Conservation (phyloP, 2,329 filamentous ascomycete genomes). For the Xylaria hypoxylon region DNA sequence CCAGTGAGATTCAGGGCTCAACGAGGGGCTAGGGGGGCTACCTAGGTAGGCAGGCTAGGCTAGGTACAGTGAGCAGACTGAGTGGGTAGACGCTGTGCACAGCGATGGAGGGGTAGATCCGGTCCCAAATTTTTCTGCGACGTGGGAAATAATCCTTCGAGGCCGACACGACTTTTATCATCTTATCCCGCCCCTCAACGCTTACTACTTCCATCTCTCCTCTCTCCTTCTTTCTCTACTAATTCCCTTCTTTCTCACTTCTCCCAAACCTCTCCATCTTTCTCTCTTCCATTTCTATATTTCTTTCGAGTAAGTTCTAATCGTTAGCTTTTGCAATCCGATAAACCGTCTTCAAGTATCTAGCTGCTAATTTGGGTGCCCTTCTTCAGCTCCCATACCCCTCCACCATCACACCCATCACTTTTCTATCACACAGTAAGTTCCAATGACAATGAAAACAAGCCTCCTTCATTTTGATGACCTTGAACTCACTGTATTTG, state of each 20-base stretch:
- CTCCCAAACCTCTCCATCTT: conserved; percentile 39
- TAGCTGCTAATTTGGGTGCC: conserved; percentile 32
- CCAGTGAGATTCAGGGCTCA: conserved; percentile 25
- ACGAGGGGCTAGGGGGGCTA: conserved; percentile 37
- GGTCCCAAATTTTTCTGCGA: conserved; percentile 37
- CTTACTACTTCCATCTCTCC: conserved; percentile 39
- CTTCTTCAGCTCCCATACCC: conserved; percentile 28
- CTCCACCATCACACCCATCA: conserved; percentile 24
- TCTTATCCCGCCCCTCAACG: conserved; percentile 38
- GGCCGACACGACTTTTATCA: conserved; percentile 30
- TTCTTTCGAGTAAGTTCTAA: conserved; percentile 32
- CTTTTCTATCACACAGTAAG: conserved; percentile 27
- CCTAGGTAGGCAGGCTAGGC: too few species aligned
- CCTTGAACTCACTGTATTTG: conserved; percentile 21
- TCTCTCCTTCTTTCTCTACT: conserved; percentile 42
- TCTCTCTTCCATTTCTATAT: conserved; percentile 27
- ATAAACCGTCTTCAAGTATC: conserved; percentile 13
- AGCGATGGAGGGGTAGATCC: conserved; percentile 31
- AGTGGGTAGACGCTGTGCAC: neutral
- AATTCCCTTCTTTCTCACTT: conserved; percentile 42
- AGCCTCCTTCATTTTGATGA: neutral
- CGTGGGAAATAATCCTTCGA: conserved; percentile 30
- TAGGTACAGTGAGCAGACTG: too few species aligned
- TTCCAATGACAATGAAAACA: neutral
- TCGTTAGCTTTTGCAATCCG: conserved; percentile 3